Base-by-base conservation (phyloP, 306 rosid species). In the Prunus campanulata region DNA sequence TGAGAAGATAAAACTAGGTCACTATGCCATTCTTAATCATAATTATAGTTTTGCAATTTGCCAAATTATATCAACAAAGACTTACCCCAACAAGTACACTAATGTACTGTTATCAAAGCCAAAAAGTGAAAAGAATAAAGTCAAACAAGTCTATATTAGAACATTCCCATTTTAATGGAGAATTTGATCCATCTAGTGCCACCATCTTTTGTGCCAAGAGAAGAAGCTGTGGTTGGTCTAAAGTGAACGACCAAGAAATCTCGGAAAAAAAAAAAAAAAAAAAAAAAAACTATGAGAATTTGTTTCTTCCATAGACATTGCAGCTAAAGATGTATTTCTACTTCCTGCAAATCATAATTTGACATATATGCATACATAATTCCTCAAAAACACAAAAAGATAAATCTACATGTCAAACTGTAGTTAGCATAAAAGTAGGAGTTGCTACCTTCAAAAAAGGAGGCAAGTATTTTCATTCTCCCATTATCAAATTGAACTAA, bases 161-260 rank as follows among this genome's bases (percentile, higher is more conserved):
- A 51, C 52, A 72, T 72, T 56, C 46, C 55, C 20, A 77, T n/a
- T 46, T 60, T 27, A 64, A 12, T 50, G 72, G 51, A n/a, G 3
- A 62, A 64, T 12, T 50, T 20, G 52, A 64, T 74, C 18, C 71
- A 29, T 49, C 27, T 69, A 71, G 72, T 59, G 64, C 70, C 70
- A 47, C 39, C 70, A 77, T n/a, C 62, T 57, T 22, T 69, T 60
- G 39, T 49, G 42, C 20, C 32, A 20, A 66, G 65, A 15, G 10
- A 65, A 39, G 44, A 39, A 39, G 44, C 9, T 39, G 44, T 39
- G 44, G 24, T 32, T 61, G 66, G 64, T 22, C 71, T 50, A 66
- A 68, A 66, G 18, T 66, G 61, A 59, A 60, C 29, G n/a, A 27
- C 70, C 12, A 25, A 14, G 64, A 18, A 44, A 24, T 55, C 4